phyloP scores from a whole-genome alignment of 2,329 filamentous ascomycete genomes.

The Fusarium fracticaudum region DNA sequence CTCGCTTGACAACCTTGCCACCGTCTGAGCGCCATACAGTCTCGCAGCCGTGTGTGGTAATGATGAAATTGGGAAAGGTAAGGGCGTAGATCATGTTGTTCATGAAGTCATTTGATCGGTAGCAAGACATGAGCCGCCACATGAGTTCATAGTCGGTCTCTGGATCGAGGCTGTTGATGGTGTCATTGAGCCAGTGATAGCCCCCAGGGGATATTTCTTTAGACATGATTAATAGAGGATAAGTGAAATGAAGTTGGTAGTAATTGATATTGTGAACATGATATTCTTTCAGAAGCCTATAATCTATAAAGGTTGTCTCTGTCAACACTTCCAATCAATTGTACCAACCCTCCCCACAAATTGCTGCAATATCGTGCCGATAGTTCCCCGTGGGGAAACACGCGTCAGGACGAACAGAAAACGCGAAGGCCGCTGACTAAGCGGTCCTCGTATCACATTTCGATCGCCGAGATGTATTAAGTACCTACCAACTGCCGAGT shows the following conservation, averaged over 20 bases:
- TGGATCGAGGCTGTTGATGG: background rate
- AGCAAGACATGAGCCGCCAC: conserved; percentile 6
- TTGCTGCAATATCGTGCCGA: background rate
- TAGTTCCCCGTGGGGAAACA: background rate
- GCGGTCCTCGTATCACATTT: background rate
- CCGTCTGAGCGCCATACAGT: conserved; percentile 4
- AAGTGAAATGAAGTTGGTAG: background rate
- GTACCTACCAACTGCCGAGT: background rate
- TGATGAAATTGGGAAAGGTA: background rate
- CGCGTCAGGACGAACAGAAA: background rate
- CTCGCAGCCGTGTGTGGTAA: background rate
- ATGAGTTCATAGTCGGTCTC: background rate
- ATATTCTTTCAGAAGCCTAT: no score
- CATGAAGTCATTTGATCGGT: background rate
- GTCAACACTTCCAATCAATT: background rate
- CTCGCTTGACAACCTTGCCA: background rate
- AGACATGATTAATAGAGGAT: background rate
- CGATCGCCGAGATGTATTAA: background rate
- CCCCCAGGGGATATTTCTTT: background rate
- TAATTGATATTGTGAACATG: background rate
- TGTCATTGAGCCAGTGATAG: background rate
- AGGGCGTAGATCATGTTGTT: conserved; percentile 4
- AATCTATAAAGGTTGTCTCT: background rate
- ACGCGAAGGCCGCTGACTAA: background rate
- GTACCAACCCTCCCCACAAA: background rate